phyloP scores from a whole-genome alignment of 2,329 filamentous ascomycete genomes.

The Atkinsonella texensis region DNA sequence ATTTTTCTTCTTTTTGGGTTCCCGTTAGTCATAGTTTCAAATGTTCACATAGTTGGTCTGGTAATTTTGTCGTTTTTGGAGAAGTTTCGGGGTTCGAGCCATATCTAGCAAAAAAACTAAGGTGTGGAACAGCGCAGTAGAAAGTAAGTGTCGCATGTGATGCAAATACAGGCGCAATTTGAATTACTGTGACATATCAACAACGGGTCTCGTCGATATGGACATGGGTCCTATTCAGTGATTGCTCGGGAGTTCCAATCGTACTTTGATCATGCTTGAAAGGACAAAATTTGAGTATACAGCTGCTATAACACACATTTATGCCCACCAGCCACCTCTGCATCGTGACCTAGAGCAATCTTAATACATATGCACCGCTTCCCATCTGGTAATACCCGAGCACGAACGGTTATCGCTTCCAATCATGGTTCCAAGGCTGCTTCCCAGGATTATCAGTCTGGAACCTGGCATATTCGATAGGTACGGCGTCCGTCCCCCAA shows the following conservation, averaged over 20 bases:
- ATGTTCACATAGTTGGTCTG: background rate
- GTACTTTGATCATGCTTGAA: background rate
- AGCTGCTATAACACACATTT: background rate
- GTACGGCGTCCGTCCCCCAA: slow-evolving; percentile 59
- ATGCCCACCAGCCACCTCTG: background rate
- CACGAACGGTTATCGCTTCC: slow-evolving; percentile 49
- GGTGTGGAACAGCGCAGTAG: background rate
- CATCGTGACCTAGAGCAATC: background rate
- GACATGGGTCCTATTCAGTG: no score
- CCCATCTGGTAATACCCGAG: no score
- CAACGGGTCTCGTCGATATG: no score
- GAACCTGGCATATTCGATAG: slow-evolving; percentile 79
- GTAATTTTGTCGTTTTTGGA: background rate
- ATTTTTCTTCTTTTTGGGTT: background rate
- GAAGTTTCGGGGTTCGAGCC: no score
- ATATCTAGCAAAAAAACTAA: background rate
- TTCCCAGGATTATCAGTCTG: slow-evolving; percentile 73
- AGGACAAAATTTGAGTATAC: background rate
- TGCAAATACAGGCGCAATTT: background rate
- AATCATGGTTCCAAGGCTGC: slow-evolving; percentile 85
- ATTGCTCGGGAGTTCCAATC: no score
- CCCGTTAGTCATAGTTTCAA: background rate
- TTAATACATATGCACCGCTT: background rate
- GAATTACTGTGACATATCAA: no score
- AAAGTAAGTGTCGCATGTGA: background rate